A percentile compares a stretch with the other conserved stretches of the same genome.
These are phyloP conservation scores for Mucor saturninus DNA, from an alignment of 371 early-diverging fungal genomes.

Conservation along the genomic window DNA sequence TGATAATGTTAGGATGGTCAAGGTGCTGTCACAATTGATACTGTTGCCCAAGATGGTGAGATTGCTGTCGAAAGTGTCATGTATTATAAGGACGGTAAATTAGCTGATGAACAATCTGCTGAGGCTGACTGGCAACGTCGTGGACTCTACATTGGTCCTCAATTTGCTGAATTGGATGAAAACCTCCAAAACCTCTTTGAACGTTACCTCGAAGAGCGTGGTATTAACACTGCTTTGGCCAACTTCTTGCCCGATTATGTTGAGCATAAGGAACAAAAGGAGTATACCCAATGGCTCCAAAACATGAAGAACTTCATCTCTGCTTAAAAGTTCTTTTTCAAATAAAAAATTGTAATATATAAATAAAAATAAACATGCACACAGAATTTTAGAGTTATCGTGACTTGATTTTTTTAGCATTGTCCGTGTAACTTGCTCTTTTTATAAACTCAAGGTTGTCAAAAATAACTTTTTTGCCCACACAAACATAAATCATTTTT, in stretches of 20 bases:
- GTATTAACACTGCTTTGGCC: constrained; percentile 78
- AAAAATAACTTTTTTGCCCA: too few relatives aligned
- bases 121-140: constrained; percentile 94
- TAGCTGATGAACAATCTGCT: constrained; percentile 73
- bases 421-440: too few relatives aligned
- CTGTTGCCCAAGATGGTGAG: constrained; percentile 82
- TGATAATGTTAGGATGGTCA: constrained; percentile 47
- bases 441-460: too few relatives aligned
- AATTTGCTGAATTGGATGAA: constrained; percentile 90
- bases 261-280: constrained; percentile 92
- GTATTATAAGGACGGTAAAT: constrained; percentile 69
- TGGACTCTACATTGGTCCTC: constrained; percentile 90
- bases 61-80: constrained; percentile 86
- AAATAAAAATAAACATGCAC: background rate
- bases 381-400: background rate
- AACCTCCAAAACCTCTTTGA: constrained; percentile 82
- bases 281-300: constrained; percentile 87
- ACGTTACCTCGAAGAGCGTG: constrained; percentile 86
- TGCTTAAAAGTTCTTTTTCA: constrained; percentile 16
- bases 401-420: too few relatives aligned
- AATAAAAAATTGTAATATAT: constrained; percentile 1
- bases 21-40: constrained; percentile 82
- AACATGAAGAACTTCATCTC: constrained; percentile 75
- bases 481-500: too few relatives aligned
- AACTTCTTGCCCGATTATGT: constrained; percentile 85